phyloP scores from a whole-genome alignment of 2,329 filamentous ascomycete species.

The Ampelomyces quisqualis region DNA sequence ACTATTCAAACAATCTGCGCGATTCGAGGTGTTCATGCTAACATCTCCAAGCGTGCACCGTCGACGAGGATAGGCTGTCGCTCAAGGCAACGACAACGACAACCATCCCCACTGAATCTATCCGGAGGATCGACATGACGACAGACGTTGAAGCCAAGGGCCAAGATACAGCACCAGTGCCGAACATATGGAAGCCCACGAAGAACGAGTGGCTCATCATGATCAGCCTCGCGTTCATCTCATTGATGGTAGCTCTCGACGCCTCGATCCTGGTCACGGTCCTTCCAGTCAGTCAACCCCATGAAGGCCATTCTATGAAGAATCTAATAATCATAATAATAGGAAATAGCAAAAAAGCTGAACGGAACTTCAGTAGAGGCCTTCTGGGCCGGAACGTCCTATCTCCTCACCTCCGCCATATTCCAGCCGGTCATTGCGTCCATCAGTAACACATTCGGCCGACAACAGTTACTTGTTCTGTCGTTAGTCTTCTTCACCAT shows the following conservation, averaged over 20 bases:
- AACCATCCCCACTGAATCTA: too few relatives aligned
- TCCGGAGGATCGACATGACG: neutral
- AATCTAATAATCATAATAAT: neutral
- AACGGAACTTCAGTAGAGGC: constrained; percentile 49
- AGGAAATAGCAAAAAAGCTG: constrained; percentile 30
- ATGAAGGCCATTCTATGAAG: too few relatives aligned
- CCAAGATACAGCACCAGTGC: neutral
- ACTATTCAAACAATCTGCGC: too few relatives aligned
- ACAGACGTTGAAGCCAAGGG: constrained; percentile 16
- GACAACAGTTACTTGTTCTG: constrained; percentile 43
- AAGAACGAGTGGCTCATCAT: constrained; percentile 29
- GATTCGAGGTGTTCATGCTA: too few relatives aligned
- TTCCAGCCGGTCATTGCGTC: constrained; percentile 53
- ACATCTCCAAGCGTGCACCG: too few relatives aligned
- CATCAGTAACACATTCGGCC: constrained; percentile 53
- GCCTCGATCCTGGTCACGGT: constrained; percentile 33
- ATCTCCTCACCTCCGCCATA: constrained; percentile 65
- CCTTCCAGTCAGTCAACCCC: constrained; percentile 21
- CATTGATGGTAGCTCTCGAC: constrained; percentile 35
- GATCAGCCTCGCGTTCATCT: constrained; percentile 30
- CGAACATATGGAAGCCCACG: constrained; percentile 14
- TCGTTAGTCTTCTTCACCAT: constrained; percentile 51
- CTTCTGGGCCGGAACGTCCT: constrained; percentile 72
- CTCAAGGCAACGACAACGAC: too few relatives aligned
- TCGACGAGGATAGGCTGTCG: too few relatives aligned